Conservation (phyloP, 176 grass and related monocot species). For the Carex littledalei region DNA sequence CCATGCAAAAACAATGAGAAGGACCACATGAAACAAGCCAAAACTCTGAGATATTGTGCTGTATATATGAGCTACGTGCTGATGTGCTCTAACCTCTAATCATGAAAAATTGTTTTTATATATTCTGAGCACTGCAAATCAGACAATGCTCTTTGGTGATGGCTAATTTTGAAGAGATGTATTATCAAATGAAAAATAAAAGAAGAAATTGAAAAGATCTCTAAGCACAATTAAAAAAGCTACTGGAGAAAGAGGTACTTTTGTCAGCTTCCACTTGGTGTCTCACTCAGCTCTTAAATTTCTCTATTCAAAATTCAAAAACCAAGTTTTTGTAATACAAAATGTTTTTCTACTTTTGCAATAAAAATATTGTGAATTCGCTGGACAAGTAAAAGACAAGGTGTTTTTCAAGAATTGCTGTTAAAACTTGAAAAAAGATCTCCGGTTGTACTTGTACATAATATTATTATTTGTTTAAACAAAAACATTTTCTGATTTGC, state of each 20-base stretch:
- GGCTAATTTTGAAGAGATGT: background rate
- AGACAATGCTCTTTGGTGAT: background rate
- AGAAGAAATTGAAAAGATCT: no score
- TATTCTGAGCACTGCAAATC: background rate
- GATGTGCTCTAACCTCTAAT: background rate
- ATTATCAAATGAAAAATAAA: no score
- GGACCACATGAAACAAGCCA: background rate
- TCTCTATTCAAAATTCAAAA: background rate
- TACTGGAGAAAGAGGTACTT: background rate
- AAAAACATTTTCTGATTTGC: no score
- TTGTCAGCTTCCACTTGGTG: slow-evolving; percentile 1
- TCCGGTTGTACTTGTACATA: no score
- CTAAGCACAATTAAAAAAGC: background rate
- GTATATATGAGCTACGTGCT: background rate
- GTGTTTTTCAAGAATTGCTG: no score
- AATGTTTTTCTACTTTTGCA: background rate
- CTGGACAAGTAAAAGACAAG: no score
- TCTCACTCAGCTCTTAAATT: background rate
- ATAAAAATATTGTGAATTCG: background rate
- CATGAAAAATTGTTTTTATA: background rate
- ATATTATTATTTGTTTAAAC: no score
- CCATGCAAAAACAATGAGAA: background rate
- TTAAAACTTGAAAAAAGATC: no score
- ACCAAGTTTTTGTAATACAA: background rate
- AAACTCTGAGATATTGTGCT: background rate